phyloP scores from a whole-genome alignment of 164 flowering plant species.

The Berberis vulgaris region DNA sequence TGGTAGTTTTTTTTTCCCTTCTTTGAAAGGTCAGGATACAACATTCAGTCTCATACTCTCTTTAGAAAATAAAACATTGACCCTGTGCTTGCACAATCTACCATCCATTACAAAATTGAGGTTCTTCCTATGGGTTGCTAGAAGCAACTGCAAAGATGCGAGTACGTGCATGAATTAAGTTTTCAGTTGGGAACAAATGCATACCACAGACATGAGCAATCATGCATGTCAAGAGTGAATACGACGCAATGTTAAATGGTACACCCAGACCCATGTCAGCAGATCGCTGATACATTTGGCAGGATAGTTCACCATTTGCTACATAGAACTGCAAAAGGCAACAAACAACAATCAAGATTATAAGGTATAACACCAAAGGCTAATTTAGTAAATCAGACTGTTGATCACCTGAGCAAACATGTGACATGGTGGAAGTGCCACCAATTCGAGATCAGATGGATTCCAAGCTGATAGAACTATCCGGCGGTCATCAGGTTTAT shows the following conservation, averaged over 20 bases:
- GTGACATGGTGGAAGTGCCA: constrained; percentile 99
- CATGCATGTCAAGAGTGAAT: constrained; percentile 82
- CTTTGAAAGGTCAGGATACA: no score
- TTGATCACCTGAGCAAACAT: constrained; percentile 80
- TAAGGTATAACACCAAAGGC: not conserved
- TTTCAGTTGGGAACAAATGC: constrained; percentile 7
- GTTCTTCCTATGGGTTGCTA: no score
- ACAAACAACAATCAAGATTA: not conserved
- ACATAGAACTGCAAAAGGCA: constrained; percentile 67
- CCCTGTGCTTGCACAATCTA: not conserved
- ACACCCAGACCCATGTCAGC: constrained; percentile 98
- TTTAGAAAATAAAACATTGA: not conserved
- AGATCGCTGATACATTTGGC: constrained; percentile 96
- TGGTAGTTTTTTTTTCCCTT: no score
- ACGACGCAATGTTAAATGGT: constrained; percentile 95
- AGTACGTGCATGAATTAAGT: not conserved
- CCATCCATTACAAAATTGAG: not conserved
- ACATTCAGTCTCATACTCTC: no score
- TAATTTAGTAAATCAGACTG: not conserved
- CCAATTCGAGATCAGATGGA: constrained; percentile 82
- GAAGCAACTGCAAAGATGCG: not conserved
- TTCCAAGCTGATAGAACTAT: constrained; percentile 95
- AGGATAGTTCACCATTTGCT: constrained; percentile 80
- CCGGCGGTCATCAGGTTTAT: constrained; percentile 68
- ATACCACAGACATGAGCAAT: constrained; percentile 96